phyloP scores from a whole-genome alignment of 768 basidiomycete genomes.

The Pleurotus giganteus region DNA sequence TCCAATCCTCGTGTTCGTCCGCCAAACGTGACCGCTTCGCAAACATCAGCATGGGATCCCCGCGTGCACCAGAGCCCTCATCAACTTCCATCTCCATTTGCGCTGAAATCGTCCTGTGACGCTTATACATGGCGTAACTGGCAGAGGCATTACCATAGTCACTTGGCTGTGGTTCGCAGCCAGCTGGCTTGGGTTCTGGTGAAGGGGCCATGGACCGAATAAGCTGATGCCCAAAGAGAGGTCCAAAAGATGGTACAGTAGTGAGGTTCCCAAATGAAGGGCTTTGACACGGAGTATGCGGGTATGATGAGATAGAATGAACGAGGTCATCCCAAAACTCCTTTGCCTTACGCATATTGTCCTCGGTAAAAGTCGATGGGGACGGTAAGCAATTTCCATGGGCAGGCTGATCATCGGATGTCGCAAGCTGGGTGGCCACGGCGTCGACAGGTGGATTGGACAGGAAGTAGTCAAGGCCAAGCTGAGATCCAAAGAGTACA shows the following conservation, averaged over 20 bases:
- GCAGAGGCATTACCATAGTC: background rate
- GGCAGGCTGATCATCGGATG: background rate
- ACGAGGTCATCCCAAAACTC: slow-evolving; percentile 7
- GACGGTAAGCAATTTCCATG: background rate
- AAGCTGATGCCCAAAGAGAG: background rate
- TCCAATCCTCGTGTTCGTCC: background rate
- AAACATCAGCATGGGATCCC: background rate
- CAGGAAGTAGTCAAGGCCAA: background rate
- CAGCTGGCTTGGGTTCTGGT: background rate
- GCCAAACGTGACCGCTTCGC: background rate
- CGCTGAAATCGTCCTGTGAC: background rate
- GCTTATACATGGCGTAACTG: background rate
- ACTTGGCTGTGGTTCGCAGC: background rate
- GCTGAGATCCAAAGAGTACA: background rate
- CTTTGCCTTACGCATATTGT: background rate
- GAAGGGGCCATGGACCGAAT: background rate
- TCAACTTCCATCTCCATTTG: background rate
- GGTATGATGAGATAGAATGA: background rate
- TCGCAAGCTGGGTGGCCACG: background rate
- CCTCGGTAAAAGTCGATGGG: background rate
- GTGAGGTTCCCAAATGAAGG: background rate
- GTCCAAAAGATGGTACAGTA: background rate
- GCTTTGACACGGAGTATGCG: background rate
- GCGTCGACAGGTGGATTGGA: background rate
- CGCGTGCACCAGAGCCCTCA: background rate